phyloP scores from a whole-genome alignment of 495 filamentous ascomycete species.

The Penicillium samsonianum region DNA sequence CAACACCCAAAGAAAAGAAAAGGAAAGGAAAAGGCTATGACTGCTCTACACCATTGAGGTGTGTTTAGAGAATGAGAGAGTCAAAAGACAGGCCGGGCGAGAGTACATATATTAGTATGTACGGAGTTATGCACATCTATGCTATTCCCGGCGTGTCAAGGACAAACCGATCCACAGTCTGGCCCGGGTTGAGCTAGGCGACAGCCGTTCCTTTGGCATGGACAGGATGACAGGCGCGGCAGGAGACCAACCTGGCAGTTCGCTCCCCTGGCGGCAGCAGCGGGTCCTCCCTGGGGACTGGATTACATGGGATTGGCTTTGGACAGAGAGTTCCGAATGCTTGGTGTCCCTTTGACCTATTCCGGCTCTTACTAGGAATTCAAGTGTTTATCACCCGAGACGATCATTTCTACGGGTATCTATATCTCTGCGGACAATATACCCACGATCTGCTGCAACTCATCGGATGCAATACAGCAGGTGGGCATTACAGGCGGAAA shows the following conservation, averaged over 20 bases:
- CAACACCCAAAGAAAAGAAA: slow-evolving; percentile 27
- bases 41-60: slow-evolving; percentile 33
- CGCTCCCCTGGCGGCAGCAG: slow-evolving; percentile 23
- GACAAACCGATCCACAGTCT: slow-evolving; percentile 25
- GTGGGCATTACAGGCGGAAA: slow-evolving; percentile 15
- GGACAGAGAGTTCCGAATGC: slow-evolving; percentile 1
- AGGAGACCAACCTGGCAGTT: slow-evolving; percentile 25
- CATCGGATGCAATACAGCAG: slow-evolving; percentile 1
- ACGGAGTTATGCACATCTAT: slow-evolving; percentile 31
- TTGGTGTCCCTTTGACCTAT: slow-evolving; percentile 10
- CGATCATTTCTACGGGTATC: slow-evolving; percentile 1
- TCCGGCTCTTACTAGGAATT: slow-evolving; percentile 3
- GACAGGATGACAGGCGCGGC: slow-evolving; percentile 25
- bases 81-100: slow-evolving; percentile 4
- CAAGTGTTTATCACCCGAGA: background rate
- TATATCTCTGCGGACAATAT: background rate
- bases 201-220: slow-evolving; percentile 33
- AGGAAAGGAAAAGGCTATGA: slow-evolving; percentile 19
- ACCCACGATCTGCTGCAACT: slow-evolving; percentile 18
- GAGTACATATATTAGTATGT: slow-evolving; percentile 29
- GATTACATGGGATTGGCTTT: slow-evolving; percentile 11
- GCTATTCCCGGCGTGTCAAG: slow-evolving; percentile 25
- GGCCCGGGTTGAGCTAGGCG: slow-evolving; percentile 25
- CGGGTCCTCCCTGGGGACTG: slow-evolving; percentile 9
- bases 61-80: slow-evolving; percentile 15